Evolutionary conservation across 805 yeast species (phyloP).

Genomic region (Candida nanaspora): DNA sequence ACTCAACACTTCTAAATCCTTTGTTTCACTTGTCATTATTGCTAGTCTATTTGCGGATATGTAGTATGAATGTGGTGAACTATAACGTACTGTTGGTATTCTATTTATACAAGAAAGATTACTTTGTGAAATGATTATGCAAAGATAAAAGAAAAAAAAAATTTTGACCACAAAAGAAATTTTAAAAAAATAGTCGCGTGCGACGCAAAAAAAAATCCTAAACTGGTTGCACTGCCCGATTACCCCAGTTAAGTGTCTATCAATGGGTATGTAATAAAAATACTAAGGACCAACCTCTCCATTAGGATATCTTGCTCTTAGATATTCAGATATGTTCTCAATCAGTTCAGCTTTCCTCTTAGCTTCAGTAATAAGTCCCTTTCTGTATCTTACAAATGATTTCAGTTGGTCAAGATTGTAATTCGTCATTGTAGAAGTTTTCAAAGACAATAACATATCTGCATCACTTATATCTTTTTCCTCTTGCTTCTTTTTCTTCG

Average conservation of each 20-base stretch:
- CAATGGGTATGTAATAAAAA: too few relatives aligned
- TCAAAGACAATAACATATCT: slow-evolving; percentile 37
- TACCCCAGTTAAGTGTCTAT: too few relatives aligned
- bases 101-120: too few relatives aligned
- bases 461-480: slow-evolving; percentile 25
- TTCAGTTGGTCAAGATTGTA: slow-evolving; percentile 38
- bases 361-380: slow-evolving; percentile 27
- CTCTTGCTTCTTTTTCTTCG: slow-evolving; percentile 6
- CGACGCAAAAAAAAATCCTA: background rate
- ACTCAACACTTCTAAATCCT: background rate
- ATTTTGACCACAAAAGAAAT: background rate
- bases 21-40: background rate
- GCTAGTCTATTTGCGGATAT: too few relatives aligned
- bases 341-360: slow-evolving; percentile 36
- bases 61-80: too few relatives aligned
- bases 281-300: background rate
- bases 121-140: background rate
- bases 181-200: background rate
- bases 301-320: background rate
- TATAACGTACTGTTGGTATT: too few relatives aligned
- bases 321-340: slow-evolving; percentile 27
- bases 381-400: slow-evolving; percentile 30
- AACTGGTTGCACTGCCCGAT: too few relatives aligned
- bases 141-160: background rate
- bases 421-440: slow-evolving; percentile 21